Percentiles rank a stretch among this genome's conserved stretches.
Conservation (phyloP, 2,329 filamentous ascomycete genomes). For the Rhynchosporium secalis region DNA sequence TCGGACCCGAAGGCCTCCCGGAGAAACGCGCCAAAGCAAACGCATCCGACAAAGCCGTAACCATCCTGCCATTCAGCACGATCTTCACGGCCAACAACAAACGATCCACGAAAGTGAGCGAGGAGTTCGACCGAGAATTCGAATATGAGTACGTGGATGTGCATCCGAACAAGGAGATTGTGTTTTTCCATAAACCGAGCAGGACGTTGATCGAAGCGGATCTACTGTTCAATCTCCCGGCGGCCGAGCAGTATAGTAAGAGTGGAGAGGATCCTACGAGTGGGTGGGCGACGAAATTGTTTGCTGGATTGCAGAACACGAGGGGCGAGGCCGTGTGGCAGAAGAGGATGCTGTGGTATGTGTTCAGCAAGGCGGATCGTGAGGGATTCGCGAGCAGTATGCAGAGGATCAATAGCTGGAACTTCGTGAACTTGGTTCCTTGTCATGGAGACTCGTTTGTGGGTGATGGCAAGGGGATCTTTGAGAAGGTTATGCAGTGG, state of each 20-base stretch:
- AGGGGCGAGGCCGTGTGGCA: constrained; percentile 66
- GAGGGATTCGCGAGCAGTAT: constrained; percentile 69
- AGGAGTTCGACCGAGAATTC: constrained; percentile 86
- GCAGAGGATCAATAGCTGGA: constrained; percentile 71
- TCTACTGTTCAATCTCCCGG: constrained; percentile 86
- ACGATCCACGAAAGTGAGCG: constrained; percentile 55
- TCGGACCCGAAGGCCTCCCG: constrained; percentile 79
- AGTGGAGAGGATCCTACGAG: constrained; percentile 53
- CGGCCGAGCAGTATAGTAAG: constrained; percentile 77
- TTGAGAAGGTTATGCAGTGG: constrained; percentile 80
- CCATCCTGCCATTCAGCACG: constrained; percentile 56
- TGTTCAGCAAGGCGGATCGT: constrained; percentile 59
- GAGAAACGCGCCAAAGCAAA: constrained; percentile 71
- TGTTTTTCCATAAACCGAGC: constrained; percentile 80
- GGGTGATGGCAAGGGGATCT: constrained; percentile 69
- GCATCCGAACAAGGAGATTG: constrained; percentile 82
- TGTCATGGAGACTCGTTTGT: constrained; percentile 93
- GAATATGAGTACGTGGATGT: constrained; percentile 79
- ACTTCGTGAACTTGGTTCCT: constrained; percentile 81
- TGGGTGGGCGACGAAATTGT: constrained; percentile 61
- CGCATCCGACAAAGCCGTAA: constrained; percentile 50
- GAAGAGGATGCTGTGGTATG: constrained; percentile 82
- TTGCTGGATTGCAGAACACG: constrained; percentile 60
- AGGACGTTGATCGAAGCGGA: constrained; percentile 84
- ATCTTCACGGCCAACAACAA: constrained; percentile 63